A percentile compares a stretch with the other conserved stretches of the same genome.
These are phyloP conservation scores for Hibiscus trionum DNA, from an alignment of 345 rosid genomes.

Conservation along the genomic window DNA sequence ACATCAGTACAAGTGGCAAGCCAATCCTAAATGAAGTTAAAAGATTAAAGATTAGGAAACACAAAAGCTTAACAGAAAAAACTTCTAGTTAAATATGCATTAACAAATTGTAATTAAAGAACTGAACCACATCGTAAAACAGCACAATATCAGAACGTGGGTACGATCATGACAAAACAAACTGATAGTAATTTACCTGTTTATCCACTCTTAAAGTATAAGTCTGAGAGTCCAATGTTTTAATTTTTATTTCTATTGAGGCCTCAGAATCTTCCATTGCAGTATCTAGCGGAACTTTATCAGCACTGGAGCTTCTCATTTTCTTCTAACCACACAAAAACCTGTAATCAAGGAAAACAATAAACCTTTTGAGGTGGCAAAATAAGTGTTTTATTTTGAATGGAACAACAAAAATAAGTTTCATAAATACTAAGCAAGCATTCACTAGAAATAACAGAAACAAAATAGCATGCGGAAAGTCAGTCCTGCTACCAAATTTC, in stretches of 20 bases:
- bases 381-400: background rate
- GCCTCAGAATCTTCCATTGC: conserved; percentile 45
- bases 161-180: background rate
- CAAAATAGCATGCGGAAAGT: too few species aligned
- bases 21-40: background rate
- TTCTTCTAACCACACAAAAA: conserved; percentile 16
- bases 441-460: too few species aligned
- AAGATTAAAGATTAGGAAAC: background rate
- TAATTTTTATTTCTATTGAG: conserved; percentile 59
- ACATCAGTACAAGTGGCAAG: background rate
- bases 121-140: background rate
- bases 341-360: conserved; percentile 14
- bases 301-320: conserved; percentile 46
- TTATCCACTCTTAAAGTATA: conserved; percentile 17
- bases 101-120: background rate
- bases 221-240: conserved; percentile 68
- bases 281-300: conserved; percentile 20
- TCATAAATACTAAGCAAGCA: too few species aligned
- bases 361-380: background rate
- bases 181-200: background rate
- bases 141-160: background rate
- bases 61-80: background rate
- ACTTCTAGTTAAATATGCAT: background rate
- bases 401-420: background rate
- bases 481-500: too few species aligned